Evolutionary conservation across 148 eudicot species (phyloP), one percentile per base, ranked within the genome.

Genomic region (Linanthus parryae): DNA sequence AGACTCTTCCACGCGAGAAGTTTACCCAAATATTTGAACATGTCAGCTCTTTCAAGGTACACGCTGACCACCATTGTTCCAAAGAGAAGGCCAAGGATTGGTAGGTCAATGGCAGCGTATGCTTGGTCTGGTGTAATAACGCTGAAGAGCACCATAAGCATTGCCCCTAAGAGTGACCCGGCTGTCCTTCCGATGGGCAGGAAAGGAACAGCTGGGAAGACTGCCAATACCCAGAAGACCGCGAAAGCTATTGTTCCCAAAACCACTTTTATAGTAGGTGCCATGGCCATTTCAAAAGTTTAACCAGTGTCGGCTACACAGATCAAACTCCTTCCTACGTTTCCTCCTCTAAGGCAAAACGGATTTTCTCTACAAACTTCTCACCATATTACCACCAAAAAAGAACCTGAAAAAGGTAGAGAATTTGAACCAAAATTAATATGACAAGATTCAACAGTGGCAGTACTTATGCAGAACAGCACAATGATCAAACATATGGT

Each of bases 21-120:
- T 51, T 83, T 85, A 26, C 97, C 95, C 7, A 85, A 65, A 75
- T 85, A 90, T 30, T 65, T 68, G 39, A 90, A 90, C 95, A 90
- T 85, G 26, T 90, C 97, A 2, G 97, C 97, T 66, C 83, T 63
- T 78, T 90, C 97, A 13, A 90, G 92, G 66, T 80, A 85, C 24
- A 83, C 78, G 64, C 88, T 83, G 9, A 90, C 95, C 4, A 90
- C 95, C 97, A 90, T 90, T n/a, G 97, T 90, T 11, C 97, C 97
- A 30, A 90, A 90, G 8, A 90, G 81, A 39, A 63, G 67, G 10
- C 67, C 67, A 28, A 63, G 55, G 17, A 63, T 63, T 38, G 61
- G 54, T 19, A 86, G 97, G 68, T 91, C 94, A 42, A 91, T 91
- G 28, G 97, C 78, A n/a, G 63, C 86, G 44, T 78, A 91, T 12